Percentiles rank a stretch among this genome's conserved stretches.
These are phyloP conservation scores for Phytophthora palmivora DNA, from an alignment of 352 stramenopile species.

Conservation along the genomic window DNA sequence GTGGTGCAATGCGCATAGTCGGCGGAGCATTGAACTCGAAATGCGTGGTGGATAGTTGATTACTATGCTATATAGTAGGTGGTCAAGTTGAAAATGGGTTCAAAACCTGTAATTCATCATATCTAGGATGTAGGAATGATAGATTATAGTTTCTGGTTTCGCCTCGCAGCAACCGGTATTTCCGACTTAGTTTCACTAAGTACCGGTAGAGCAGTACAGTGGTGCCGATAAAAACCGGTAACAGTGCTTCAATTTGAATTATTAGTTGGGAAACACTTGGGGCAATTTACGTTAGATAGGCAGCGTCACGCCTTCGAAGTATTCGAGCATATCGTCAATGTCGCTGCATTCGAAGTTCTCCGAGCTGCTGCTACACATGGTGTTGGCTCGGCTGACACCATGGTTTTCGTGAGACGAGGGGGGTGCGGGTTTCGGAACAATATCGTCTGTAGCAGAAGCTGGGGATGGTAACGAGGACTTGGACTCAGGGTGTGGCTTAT, in stretches of 20 bases:
- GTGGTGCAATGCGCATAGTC: conserved; percentile 8
- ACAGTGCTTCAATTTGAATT: conserved; percentile 1
- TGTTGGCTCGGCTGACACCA: conserved; percentile 14
- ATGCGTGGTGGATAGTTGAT: conserved; percentile 13
- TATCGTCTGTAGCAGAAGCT: conserved; percentile 3
- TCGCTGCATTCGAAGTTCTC: conserved; percentile 49
- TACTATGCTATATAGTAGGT: background rate
- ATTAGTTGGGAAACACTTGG: conserved; percentile 1
- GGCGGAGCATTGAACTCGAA: conserved; percentile 22
- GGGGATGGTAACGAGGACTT: conserved; percentile 9
- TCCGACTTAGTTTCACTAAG: no score
- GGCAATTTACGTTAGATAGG: conserved; percentile 44
- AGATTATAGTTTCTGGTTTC: no score
- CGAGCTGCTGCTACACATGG: conserved; percentile 35
- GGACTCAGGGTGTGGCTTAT: conserved; percentile 13
- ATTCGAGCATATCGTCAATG: conserved; percentile 82
- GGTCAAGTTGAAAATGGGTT: conserved; percentile 10
- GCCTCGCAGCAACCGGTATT: no score
- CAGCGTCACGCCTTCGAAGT: conserved; percentile 72
- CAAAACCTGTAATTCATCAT: no score
- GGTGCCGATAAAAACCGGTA: no score
- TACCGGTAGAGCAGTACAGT: no score
- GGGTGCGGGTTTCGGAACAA: conserved; percentile 3
- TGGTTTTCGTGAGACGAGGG: conserved; percentile 5
- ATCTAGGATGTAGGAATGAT: no score